Evolutionary conservation across 73 alveolate genomes (phyloP).

Genomic region (Paramecium bursaria): DNA sequence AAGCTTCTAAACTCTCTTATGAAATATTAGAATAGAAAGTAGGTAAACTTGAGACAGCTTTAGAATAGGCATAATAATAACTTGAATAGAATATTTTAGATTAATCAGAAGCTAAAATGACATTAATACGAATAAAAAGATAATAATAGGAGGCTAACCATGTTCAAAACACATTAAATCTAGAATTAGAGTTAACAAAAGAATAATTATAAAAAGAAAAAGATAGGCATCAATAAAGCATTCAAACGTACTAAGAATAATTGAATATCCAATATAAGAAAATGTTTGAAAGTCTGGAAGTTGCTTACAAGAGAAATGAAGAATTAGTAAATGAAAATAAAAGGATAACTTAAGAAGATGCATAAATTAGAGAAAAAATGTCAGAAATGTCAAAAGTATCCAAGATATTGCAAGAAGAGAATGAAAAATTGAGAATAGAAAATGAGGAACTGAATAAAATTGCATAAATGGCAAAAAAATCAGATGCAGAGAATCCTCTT

Average conservation of each 20-base stretch:
- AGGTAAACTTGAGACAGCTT: neutral
- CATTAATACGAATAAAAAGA: constrained; percentile 10
- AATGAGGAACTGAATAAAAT: constrained; percentile 36
- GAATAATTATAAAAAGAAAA: constrained; percentile 11
- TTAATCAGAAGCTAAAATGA: neutral
- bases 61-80: neutral
- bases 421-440: constrained; percentile 12
- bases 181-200: neutral
- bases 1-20: constrained; percentile 33
- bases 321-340: constrained; percentile 43
- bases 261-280: constrained; percentile 13
- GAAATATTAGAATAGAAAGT: constrained; percentile 27
- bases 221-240: neutral
- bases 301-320: constrained; percentile 31
- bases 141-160: neutral
- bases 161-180: neutral
- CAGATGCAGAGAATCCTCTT: constrained; percentile 12
- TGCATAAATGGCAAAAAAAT: neutral
- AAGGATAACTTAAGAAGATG: neutral
- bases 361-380: neutral
- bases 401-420: constrained; percentile 47
- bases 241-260: neutral
- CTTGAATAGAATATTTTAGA: neutral
- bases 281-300: constrained; percentile 55
- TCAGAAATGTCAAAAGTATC: neutral